phyloP scores from a whole-genome alignment of 345 rosid genomes.

The Gossypium stocksii region DNA sequence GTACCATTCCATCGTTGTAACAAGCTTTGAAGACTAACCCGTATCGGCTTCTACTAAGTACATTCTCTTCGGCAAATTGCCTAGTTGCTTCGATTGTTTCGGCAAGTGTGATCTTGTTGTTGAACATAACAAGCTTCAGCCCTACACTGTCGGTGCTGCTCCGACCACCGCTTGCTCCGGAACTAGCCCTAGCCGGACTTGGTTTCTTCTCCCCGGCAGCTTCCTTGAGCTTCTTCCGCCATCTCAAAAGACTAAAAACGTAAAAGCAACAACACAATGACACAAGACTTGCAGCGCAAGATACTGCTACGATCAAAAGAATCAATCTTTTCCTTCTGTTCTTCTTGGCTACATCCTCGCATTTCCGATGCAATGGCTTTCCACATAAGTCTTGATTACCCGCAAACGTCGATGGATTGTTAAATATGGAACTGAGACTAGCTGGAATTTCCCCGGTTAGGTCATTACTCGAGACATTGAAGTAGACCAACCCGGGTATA shows the following conservation, averaged over 20 bases:
- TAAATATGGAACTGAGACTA: constrained; percentile 51
- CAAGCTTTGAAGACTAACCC: constrained; percentile 87
- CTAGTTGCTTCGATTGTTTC: constrained; percentile 87
- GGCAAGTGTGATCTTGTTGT: constrained; percentile 76
- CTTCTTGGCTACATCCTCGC: constrained; percentile 34
- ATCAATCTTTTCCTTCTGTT: constrained; percentile 54
- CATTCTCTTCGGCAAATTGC: constrained; percentile 88
- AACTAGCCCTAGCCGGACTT: constrained; percentile 79
- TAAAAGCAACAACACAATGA: constrained; percentile 85
- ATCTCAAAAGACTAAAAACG: constrained; percentile 69
- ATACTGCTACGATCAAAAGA: constrained; percentile 51
- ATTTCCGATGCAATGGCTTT: constrained; percentile 53
- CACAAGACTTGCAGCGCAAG: constrained; percentile 49
- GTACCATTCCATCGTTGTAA: constrained; percentile 87
- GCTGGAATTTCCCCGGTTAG: constrained; percentile 72
- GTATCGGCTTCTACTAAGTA: constrained; percentile 65
- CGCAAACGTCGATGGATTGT: constrained; percentile 52
- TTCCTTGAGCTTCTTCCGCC: constrained; percentile 77
- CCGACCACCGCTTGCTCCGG: constrained; percentile 71
- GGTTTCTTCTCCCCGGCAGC: constrained; percentile 82
- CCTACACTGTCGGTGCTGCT: constrained; percentile 79
- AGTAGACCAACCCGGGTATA: constrained; percentile 46
- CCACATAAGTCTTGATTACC: constrained; percentile 64
- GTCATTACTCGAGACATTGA: constrained; percentile 70
- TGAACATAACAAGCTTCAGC: constrained; percentile 91